Evolutionary conservation across 768 basidiomycete species (phyloP).

Genomic region (Cyclocybe aegerita): DNA sequence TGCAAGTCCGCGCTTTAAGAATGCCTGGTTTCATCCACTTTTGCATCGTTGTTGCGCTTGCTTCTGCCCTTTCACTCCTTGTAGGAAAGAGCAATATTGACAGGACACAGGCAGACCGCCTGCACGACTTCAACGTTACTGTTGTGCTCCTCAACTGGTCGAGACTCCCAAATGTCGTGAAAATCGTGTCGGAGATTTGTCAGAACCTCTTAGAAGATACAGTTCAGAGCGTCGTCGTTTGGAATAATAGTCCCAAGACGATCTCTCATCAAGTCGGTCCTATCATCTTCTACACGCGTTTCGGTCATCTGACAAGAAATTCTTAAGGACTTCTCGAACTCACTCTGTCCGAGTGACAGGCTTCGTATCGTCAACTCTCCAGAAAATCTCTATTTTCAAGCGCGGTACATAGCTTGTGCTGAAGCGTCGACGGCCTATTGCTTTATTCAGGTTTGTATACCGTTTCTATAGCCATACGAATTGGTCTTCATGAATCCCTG

Average conservation of each 20-base stretch:
- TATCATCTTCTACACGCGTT: not conserved
- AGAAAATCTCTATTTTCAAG: conserved; percentile 59
- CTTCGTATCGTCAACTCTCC: conserved; percentile 58
- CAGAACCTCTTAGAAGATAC: conserved; percentile 40
- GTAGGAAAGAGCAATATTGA: not conserved
- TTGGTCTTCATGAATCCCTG: conserved; percentile 1
- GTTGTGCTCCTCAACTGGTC: conserved; percentile 70
- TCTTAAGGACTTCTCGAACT: conserved; percentile 39
- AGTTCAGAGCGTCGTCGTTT: conserved; percentile 51
- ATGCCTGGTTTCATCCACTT: conserved; percentile 14
- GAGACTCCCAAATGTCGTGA: conserved; percentile 57
- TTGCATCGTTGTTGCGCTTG: not conserved
- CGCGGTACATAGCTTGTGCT: conserved; percentile 58
- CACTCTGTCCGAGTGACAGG: conserved; percentile 40
- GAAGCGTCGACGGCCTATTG: conserved; percentile 51
- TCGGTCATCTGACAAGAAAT: not conserved
- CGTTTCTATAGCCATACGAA: not conserved
- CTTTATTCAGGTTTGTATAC: conserved; percentile 53
- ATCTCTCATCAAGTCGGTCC: conserved; percentile 42
- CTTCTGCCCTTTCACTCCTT: conserved; percentile 8
- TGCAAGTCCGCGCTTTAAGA: too few relatives aligned
- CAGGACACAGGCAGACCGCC: not conserved
- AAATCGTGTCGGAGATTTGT: conserved; percentile 55
- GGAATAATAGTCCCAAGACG: conserved; percentile 58
- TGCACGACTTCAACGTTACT: conserved; percentile 36